phyloP scores from a whole-genome alignment of 2,329 filamentous ascomycete genomes.

The Colletotrichum shisoi region DNA sequence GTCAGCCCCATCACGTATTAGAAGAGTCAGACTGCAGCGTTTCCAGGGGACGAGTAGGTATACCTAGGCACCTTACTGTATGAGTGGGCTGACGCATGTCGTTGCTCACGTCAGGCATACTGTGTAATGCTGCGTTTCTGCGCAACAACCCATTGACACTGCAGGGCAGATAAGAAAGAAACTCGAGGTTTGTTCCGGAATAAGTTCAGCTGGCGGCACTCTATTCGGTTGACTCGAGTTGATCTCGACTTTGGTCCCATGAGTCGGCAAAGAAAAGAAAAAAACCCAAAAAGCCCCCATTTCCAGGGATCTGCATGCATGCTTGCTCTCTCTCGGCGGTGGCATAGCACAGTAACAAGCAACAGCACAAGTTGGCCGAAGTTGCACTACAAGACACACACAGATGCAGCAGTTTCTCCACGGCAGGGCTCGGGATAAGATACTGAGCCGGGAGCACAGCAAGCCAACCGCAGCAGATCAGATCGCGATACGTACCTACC shows the following conservation, averaged over 20 bases:
- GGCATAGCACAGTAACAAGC: slow-evolving; percentile 2
- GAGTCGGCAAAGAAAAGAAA: not conserved
- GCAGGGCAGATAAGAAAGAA: slow-evolving; percentile 9
- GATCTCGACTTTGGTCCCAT: not conserved
- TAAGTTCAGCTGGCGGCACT: slow-evolving; percentile 3
- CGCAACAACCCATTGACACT: not conserved
- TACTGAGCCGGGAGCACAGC: not conserved
- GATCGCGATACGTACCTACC: not conserved
- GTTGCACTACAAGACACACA: no score
- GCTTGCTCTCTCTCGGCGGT: no score
- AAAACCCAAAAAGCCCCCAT: no score
- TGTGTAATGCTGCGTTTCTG: not conserved
- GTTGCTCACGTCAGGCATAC: not conserved
- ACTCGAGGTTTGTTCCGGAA: slow-evolving; percentile 15
- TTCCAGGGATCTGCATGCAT: not conserved
- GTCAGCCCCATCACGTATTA: not conserved
- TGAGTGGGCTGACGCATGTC: not conserved
- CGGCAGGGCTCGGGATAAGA: not conserved
- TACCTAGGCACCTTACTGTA: not conserved
- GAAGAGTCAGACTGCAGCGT: not conserved
- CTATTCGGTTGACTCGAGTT: not conserved
- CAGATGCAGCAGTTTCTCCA: not conserved
- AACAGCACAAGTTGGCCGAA: not conserved
- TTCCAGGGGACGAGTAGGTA: not conserved
- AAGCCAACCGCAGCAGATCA: slow-evolving; percentile 27